phyloP scores from a whole-genome alignment of 306 rosid species.

The Potentilla sterilis region DNA sequence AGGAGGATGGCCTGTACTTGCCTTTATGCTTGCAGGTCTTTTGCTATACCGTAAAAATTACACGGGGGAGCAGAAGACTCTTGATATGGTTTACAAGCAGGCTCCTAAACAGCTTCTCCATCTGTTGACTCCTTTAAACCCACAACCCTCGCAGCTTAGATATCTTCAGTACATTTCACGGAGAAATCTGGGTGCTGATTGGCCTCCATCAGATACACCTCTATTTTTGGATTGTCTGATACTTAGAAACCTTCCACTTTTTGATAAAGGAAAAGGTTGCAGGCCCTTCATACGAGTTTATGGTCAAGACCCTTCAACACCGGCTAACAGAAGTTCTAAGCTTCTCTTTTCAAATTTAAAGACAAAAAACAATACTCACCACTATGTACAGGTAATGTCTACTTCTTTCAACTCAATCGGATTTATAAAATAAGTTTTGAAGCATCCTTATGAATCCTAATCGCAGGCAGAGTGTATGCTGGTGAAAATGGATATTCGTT shows the following conservation, averaged over 20 bases:
- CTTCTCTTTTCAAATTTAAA: conserved; percentile 72
- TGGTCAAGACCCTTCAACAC: conserved; percentile 81
- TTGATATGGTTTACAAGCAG: conserved; percentile 97
- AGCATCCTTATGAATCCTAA: conserved; percentile 43
- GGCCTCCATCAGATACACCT: conserved; percentile 93
- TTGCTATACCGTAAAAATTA: conserved; percentile 82
- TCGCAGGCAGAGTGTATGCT: conserved; percentile 89
- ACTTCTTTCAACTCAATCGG: conserved; percentile 28
- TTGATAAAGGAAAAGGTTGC: conserved; percentile 78
- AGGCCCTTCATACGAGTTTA: conserved; percentile 76
- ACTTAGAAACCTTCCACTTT: conserved; percentile 76
- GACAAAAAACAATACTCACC: conserved; percentile 47
- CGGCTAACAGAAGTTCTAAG: conserved; percentile 74
- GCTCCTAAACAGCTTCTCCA: conserved; percentile 91
- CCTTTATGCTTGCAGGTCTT: conserved; percentile 96
- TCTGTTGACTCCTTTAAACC: conserved; percentile 73
- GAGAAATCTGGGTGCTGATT: conserved; percentile 78
- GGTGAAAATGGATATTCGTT: conserved; percentile 79
- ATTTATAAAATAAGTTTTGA: conserved; percentile 29
- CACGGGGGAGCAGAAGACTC: conserved; percentile 91
- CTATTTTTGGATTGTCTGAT: conserved; percentile 76
- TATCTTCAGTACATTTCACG: conserved; percentile 94
- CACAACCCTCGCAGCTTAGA: conserved; percentile 97
- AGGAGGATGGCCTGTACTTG: conserved; percentile 99
- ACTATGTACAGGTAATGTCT: conserved; percentile 77